Percentiles rank a stretch among this genome's conserved stretches.
Evolutionary conservation across 441 rosid species (phyloP).

Genomic region (Populus hybrid): DNA sequence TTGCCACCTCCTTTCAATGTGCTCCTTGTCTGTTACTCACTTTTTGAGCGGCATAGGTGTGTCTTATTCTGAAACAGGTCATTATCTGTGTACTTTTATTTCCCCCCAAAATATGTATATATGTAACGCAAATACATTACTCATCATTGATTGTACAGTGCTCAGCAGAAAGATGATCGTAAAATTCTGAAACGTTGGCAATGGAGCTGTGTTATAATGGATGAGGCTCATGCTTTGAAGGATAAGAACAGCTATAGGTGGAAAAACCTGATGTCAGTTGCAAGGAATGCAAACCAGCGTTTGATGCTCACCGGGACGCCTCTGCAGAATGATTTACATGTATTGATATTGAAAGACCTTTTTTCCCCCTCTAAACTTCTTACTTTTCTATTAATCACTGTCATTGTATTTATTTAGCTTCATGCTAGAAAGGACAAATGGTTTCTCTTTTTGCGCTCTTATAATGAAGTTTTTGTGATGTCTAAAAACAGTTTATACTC

Average conservation of each 20-base stretch:
- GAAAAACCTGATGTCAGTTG: slow-evolving; percentile 92
- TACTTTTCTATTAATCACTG: not conserved
- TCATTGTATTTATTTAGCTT: not conserved
- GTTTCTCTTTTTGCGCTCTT: slow-evolving; percentile 3
- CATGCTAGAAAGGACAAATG: slow-evolving; percentile 2
- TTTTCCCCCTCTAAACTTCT: not conserved
- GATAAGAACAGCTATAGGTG: slow-evolving; percentile 96
- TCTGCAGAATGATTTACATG: slow-evolving; percentile 94
- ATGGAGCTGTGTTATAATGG: slow-evolving; percentile 99
- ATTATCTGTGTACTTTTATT: slow-evolving; percentile 15
- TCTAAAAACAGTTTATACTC: not conserved
- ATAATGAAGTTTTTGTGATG: not conserved
- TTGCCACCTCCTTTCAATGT: slow-evolving; percentile 88
- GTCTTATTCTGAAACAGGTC: slow-evolving; percentile 21
- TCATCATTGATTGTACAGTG: slow-evolving; percentile 45
- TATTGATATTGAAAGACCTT: slow-evolving; percentile 23
- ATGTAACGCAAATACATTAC: not conserved
- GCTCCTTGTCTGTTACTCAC: slow-evolving; percentile 91
- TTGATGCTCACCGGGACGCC: slow-evolving; percentile 98
- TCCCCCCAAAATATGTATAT: not conserved
- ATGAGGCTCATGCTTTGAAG: slow-evolving; percentile 97
- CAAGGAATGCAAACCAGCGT: slow-evolving; percentile 92
- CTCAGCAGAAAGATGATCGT: slow-evolving; percentile 95
- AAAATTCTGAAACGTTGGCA: slow-evolving; percentile 80
- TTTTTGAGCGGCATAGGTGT: slow-evolving; percentile 94